Evolutionary conservation across 352 stramenopile species (phyloP), one percentile per base, ranked within the genome.

Genomic region (Pythium folliculosum): DNA sequence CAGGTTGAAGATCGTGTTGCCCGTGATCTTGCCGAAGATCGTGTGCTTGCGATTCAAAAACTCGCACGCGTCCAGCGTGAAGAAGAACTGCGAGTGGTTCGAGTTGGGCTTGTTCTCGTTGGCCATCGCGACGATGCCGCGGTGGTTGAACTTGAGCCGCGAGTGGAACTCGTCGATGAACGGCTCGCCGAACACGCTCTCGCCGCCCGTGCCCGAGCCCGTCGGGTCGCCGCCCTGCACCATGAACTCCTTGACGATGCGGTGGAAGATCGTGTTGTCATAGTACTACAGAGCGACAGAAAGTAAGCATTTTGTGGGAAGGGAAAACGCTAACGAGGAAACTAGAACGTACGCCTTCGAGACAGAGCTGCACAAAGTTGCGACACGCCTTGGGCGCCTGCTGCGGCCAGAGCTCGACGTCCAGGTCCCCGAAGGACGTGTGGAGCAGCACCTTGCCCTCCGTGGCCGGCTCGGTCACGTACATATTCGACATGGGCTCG

Each of bases 1-100:
- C 23, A 98, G 76, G 77, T 99, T 99, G 79, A 99, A 99, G 54
- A 99, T 97, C 22, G 97, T 99, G 73, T 98, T 96, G 23, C 97
- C 97, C 5, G 84, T 92, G 65, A 99, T 84, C 67, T 92, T 92
- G 80, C 84, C 84, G 44, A 93, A 93, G 60, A 98, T 98, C 38
- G 98, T 98, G 78, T 99, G 93, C 72, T 99, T 98, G 32, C 86
- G 85, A 70, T 98, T 86, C 21, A 99, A 78, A 77, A 98, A 98
- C 21, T 97, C 83, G 54, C 92, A 96, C 55, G 93, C 89, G 60
- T 98, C 94, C 32, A 99, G 78, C 27, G 96, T 99, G 66, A 99
- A 92, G 80, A 99, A 99, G 80, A 99, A 99, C 78, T 99, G 97
- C 72, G 80, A 94, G 65, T 89, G 80, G 67, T 96, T 98, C 30